phyloP scores from a whole-genome alignment of 495 filamentous ascomycete species.

The Tuber calosporum region DNA sequence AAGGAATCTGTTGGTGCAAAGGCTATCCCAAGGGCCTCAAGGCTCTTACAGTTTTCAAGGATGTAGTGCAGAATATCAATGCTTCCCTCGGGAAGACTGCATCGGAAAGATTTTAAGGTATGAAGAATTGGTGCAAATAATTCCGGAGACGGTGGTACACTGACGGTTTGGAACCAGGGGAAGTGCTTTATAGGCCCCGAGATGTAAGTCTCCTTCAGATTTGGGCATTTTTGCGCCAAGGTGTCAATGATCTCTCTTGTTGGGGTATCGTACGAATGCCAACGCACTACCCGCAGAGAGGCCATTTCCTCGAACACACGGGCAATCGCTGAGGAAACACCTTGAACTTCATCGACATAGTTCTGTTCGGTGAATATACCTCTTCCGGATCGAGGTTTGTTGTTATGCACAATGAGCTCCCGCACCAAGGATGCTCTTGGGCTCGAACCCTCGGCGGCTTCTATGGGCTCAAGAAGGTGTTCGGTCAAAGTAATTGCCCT shows the following conservation, averaged over 20 bases:
- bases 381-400: constrained; percentile 1
- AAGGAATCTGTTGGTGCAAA: background rate
- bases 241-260: constrained; percentile 10
- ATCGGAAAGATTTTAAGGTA: constrained; percentile 13
- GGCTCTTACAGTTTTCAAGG: constrained; percentile 11
- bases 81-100: constrained; percentile 2
- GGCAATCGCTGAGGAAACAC: constrained; percentile 8
- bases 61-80: constrained; percentile 5
- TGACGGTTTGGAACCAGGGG: background rate
- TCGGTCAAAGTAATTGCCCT: constrained; percentile 11
- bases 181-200: constrained; percentile 6
- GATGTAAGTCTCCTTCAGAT: constrained; percentile 16
- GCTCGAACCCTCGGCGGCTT: background rate
- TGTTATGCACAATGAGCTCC: constrained; percentile 12
- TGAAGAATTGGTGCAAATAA: constrained; percentile 8
- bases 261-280: constrained; percentile 16
- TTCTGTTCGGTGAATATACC: constrained; percentile 15
- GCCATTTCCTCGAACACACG: constrained; percentile 8
- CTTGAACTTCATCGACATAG: constrained; percentile 6
- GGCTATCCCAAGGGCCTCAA: constrained; percentile 12
- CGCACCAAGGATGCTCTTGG: constrained; percentile 10
- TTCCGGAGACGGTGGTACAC: background rate
- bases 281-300: constrained; percentile 9
- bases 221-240: constrained; percentile 7
- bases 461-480: constrained; percentile 7